A percentile compares a stretch with the other conserved stretches of the same genome.
These are phyloP conservation scores for Pouteria campechiana DNA, from an alignment of 179 eudicot species.

Conservation along the genomic window DNA sequence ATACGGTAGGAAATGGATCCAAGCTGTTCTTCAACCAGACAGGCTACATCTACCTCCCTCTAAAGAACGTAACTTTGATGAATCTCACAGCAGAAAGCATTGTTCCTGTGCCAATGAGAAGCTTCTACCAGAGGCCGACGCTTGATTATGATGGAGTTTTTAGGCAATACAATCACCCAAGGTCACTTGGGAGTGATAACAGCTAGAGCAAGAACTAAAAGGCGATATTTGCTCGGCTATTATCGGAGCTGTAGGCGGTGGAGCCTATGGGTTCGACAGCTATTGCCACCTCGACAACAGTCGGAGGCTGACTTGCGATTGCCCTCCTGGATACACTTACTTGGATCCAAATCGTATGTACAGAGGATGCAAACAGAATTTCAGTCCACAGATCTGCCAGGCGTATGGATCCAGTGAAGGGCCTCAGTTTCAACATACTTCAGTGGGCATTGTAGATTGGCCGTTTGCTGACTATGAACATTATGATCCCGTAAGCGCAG, in stretches of 20 bases:
- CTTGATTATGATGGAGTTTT: constrained; percentile 13
- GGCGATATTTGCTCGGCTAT: constrained; percentile 6
- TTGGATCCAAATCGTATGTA: constrained; percentile 18
- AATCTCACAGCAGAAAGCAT: too few species aligned
- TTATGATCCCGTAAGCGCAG: constrained; percentile 8
- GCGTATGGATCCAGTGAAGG: background rate
- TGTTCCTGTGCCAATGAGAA: too few species aligned
- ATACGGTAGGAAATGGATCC: constrained; percentile 8
- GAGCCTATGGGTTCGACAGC: constrained; percentile 27
- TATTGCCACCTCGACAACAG: constrained; percentile 15
- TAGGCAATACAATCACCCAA: constrained; percentile 5
- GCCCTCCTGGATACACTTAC: constrained; percentile 20
- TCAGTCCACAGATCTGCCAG: constrained; percentile 11
- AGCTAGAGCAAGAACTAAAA: constrained; percentile 1
- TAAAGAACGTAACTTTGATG: background rate
- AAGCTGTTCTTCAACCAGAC: constrained; percentile 12
- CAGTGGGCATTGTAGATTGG: constrained; percentile 24
- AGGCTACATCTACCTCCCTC: constrained; percentile 9
- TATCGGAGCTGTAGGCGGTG: background rate
- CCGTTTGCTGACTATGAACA: constrained; percentile 22
- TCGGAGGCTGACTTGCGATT: constrained; percentile 16
- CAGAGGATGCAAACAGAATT: constrained; percentile 26
- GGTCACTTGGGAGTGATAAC: background rate
- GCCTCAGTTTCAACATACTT: constrained; percentile 7
- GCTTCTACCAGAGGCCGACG: constrained; percentile 4